Evolutionary conservation across 129 eudicot species (phyloP), one percentile per base, ranked within the genome.

Genomic region (Calendula officinalis): DNA sequence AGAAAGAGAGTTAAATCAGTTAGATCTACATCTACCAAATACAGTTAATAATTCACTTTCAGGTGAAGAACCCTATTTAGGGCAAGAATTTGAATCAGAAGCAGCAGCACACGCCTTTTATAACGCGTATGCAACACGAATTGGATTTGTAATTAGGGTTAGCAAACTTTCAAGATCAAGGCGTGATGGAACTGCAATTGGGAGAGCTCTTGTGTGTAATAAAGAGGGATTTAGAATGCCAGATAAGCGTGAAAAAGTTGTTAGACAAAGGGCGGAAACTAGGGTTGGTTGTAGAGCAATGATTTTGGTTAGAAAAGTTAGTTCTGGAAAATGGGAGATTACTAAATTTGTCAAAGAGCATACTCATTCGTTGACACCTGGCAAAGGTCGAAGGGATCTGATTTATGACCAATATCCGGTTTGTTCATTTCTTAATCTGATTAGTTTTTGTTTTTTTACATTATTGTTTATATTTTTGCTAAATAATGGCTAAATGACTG

Each of bases 201-300:
- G 97, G 14, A 73, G 97, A 63, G 87, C 97, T 30, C 83, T 89
- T 62, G 97, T 89, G 50, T 89, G 97, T 72, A 89, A 89, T 32
- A 89, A 85, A 85, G 97, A 89, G 77, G 97, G 97, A n/a, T 89
- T 76, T 46, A 67, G 90, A 62, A 78, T 83, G 87, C 85, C 94
- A 5, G 97, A 85, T 76, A 89, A 83, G 69, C 90, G 95, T 32
- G 97, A 89, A 54, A 89, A 89, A 48, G 75, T 89, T 53, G 87
- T 89, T 30, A 32, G 97, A 72, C 97, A 85, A 71, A 85, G 97
- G 78, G 90, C 84, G 2, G 97, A 89, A 73, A 89, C 97, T 10
- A 70, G 97, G 77, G 97, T 89, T 60, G 97, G 97, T 35, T 89
- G 96, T 71, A 82, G 90, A 75, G 96, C 96, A 6, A 89, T 89